Evolutionary conservation across 2,329 filamentous ascomycete genomes (phyloP).

Genomic region (Alternaria hordeiaustralica): DNA sequence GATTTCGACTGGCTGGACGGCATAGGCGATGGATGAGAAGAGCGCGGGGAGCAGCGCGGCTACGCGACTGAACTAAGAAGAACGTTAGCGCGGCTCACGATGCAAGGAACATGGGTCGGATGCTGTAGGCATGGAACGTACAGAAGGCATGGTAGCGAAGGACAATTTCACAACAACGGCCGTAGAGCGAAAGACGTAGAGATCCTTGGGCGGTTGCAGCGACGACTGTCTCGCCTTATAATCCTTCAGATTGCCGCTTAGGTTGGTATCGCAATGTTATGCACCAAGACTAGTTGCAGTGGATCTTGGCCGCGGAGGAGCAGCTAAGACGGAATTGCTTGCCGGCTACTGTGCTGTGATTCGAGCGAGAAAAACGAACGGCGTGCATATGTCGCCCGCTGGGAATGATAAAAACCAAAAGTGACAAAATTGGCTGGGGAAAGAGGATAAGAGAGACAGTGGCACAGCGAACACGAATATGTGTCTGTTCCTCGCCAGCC

Average conservation of each 20-base stretch:
- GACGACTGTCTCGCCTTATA: slow-evolving; percentile 6
- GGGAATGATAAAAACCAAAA: background rate
- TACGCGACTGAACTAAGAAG: slow-evolving; percentile 34
- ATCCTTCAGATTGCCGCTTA: background rate
- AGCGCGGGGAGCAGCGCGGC: slow-evolving; percentile 36
- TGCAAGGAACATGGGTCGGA: slow-evolving; percentile 4
- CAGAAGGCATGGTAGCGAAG: slow-evolving; percentile 14
- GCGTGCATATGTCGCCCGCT: slow-evolving; percentile 1
- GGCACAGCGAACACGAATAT: background rate
- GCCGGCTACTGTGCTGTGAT: slow-evolving; percentile 13
- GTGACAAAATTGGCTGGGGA: background rate
- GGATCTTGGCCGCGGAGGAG: slow-evolving; percentile 9
- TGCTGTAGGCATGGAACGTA: background rate
- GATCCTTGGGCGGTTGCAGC: background rate
- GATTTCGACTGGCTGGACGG: slow-evolving; percentile 64
- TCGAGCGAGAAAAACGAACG: slow-evolving; percentile 6
- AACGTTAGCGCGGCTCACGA: slow-evolving; percentile 13
- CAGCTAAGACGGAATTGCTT: slow-evolving; percentile 15
- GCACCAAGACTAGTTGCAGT: slow-evolving; percentile 17
- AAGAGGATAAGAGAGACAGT: background rate
- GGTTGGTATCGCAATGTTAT: slow-evolving; percentile 10
- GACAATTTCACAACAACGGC: slow-evolving; percentile 7
- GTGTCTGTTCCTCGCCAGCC: background rate
- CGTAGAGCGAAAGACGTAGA: slow-evolving; percentile 1
- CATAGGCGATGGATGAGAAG: slow-evolving; percentile 54